Base-by-base conservation (phyloP, 1,284 basidiomycete genomes). In the Leucocoprinus gongylophorus region DNA sequence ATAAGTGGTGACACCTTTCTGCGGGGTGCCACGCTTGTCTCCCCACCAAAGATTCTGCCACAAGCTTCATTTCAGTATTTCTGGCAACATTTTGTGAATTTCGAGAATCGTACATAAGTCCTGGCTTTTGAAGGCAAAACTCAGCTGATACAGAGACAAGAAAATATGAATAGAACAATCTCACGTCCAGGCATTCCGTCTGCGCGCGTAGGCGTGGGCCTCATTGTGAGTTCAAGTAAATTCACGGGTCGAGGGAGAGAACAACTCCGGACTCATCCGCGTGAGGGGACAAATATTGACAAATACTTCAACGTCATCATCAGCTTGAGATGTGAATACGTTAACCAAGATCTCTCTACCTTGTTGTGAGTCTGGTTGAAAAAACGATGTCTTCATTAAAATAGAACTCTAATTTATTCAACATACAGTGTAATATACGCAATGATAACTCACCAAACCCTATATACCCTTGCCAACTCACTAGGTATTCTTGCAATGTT, bases 31-130 rank as follows among this genome's bases (percentile, higher is more conserved):
- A 47, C 74, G 72, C 65, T 82, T 80, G 71, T 88, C 85, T 72
- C 93, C 93, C 93, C 93, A 97, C 93, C 93, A 95, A 51, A 85
- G 75, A 70, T 80, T 87, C 91, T 95, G 26, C 48, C 26, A 50
- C 53, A 18, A 40, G 15, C 46, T 51, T 51, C 40, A 44, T 55
- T 50, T 54, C 28, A 54, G 52, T 52, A 32, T 46, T n/a, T 37
- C 33, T 12, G 5, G 18, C 46, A 28, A 33, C 37, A 51, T 38
- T 48, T 21, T 46, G 35, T 18, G 42, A 35, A 53, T 45, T 48
- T 33, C 43, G n/a, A 52, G 39, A 20, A 40, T 55, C 67, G 79
- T 73, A 89, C 86, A 66, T 80, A 89, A 72, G 74, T 74, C 71
- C 83, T 85, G 77, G 65, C 74, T 76, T 54, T 32, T 26, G 23